phyloP scores from a whole-genome alignment of 1,284 basidiomycete species.

The Thelephora terrestris region DNA sequence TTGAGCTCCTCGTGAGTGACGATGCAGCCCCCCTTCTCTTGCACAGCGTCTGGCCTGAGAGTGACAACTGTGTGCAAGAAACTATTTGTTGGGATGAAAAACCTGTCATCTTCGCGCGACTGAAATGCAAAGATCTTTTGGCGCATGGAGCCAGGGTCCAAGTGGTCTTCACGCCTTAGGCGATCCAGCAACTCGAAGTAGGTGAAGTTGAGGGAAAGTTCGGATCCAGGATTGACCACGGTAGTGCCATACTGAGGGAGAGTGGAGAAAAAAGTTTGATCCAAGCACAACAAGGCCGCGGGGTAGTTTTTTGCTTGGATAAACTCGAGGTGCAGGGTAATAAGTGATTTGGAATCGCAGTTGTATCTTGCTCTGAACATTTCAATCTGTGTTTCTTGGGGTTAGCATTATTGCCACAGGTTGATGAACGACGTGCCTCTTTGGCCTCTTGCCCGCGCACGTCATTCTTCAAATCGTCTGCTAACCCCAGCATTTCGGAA shows the following conservation, averaged over 20 bases:
- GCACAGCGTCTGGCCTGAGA: no score
- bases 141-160: not conserved
- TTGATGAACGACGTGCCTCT: constrained; percentile 12
- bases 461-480: not conserved
- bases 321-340: constrained; percentile 19
- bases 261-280: constrained; percentile 25
- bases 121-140: constrained; percentile 1
- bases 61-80: not conserved
- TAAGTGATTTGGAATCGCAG: constrained; percentile 17
- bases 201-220: not conserved
- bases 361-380: constrained; percentile 34
- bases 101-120: not conserved
- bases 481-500: no score
- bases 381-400: constrained; percentile 9
- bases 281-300: constrained; percentile 33
- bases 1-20: not conserved
- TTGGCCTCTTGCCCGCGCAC: constrained; percentile 5
- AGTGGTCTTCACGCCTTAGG: not conserved
- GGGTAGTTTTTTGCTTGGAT: constrained; percentile 15
- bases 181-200: not conserved
- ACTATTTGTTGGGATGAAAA: not conserved
- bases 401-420: not conserved
- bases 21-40: not conserved
- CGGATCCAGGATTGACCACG: constrained; percentile 35
- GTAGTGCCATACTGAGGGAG: constrained; percentile 14